Evolutionary conservation across 495 filamentous ascomycete species (phyloP), one percentile per base, ranked within the genome.

Genomic region (Pyrenula aspistea): DNA sequence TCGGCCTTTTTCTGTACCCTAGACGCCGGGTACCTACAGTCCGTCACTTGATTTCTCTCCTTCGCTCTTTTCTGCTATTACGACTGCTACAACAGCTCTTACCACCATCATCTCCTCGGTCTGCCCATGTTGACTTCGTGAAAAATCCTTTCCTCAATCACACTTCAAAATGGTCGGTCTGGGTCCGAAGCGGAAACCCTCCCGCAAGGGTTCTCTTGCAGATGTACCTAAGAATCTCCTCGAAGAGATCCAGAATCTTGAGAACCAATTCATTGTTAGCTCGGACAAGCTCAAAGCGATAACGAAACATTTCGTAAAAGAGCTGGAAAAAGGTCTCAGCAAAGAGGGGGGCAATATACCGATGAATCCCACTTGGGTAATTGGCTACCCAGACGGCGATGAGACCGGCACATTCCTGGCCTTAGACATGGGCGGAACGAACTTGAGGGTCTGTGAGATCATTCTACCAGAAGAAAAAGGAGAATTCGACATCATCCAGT

Each of bases 331-430:
- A 73, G 90, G 91, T 58, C 77, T 98, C 47, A 88, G 79, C 53
- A 83, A 87, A 55, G 86, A 94, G 69, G 93, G 93, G 53, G 91
- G 90, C 53, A 92, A 84, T 69, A 96, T 98, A 68, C 93, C 93
- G 58, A 98, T 98, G 93, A 97, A 96, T 72, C 88, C 93, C 49
- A 97, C 93, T 54, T 98, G 93, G 93, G 91, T 93, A 56, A 91
- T 97, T 84, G 84, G 82, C 56, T 95, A 87, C 71, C 93, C 93
- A 57, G 86, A 86, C 64, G 93, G 93, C 55, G 61, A 91, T 57
- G 93, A 98, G 68, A 86, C 83, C 12, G 93, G 93, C 59, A 95
- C 88, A 47, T 98, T 83, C 69, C 77, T 98, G 51, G 93, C 93
- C 61, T 77, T 98, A 25, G 93, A 98, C 67, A 96, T 98, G 94